phyloP scores from a whole-genome alignment of 176 grass and related monocot genomes.

The Rhipidocladum racemiflorum region DNA sequence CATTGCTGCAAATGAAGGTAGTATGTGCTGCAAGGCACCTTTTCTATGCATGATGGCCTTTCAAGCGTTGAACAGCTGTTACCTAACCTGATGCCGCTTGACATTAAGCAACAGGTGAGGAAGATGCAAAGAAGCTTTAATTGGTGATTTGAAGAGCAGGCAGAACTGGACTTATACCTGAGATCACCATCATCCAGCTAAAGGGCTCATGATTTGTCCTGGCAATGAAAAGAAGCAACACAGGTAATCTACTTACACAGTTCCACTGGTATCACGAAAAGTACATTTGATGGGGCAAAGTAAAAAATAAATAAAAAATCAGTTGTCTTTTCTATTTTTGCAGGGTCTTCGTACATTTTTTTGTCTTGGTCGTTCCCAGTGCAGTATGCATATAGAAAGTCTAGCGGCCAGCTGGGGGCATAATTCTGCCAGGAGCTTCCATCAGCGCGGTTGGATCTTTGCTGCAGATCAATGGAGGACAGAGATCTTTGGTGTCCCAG shows the following conservation, averaged over 20 bases:
- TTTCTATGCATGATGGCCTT: background rate
- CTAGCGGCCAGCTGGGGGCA: background rate
- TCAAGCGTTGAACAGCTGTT: background rate
- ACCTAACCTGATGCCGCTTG: background rate
- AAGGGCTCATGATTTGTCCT: background rate
- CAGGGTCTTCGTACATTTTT: background rate
- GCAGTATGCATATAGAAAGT: background rate
- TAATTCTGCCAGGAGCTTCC: background rate
- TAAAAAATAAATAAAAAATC: background rate
- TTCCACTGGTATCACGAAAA: background rate
- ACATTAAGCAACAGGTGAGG: background rate
- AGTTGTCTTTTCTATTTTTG: background rate
- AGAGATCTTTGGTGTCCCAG: background rate
- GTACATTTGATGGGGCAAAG: background rate
- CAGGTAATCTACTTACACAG: background rate
- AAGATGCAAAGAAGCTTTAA: slow-evolving; percentile 1
- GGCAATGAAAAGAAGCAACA: background rate
- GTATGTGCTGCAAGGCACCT: background rate
- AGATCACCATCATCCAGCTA: background rate
- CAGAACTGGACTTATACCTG: background rate
- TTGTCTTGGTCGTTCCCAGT: background rate
- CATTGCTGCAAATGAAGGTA: background rate
- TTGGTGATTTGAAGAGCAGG: slow-evolving; percentile 9
- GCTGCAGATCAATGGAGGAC: background rate
- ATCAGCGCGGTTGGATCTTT: background rate